Evolutionary conservation across 2,329 filamentous ascomycete species (phyloP).

Genomic region (Nothopassalora personata): DNA sequence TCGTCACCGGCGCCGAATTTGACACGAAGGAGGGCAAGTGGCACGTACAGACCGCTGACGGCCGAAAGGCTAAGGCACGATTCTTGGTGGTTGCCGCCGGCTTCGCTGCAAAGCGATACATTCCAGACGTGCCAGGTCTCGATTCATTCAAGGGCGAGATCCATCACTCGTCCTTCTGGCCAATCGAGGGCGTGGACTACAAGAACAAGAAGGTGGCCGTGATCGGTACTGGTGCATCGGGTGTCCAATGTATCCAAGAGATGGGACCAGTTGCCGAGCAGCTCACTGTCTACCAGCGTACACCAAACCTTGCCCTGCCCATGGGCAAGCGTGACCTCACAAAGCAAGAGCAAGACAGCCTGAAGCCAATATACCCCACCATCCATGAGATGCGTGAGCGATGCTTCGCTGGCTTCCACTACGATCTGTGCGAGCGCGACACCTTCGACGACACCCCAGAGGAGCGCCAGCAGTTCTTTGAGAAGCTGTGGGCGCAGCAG

Average conservation of each 20-base stretch:
- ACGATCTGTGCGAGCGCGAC: conserved; percentile 50
- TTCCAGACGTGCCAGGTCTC: conserved; percentile 56
- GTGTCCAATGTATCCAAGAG: conserved; percentile 57
- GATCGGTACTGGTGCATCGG: conserved; percentile 61
- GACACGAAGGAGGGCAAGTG: conserved; percentile 46
- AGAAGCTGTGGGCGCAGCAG: conserved; percentile 38
- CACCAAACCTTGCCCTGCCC: conserved; percentile 60
- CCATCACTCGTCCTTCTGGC: conserved; percentile 41
- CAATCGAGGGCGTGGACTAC: conserved; percentile 46
- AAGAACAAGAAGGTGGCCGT: conserved; percentile 55
- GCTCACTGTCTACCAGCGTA: conserved; percentile 60
- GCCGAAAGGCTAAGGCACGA: conserved; percentile 46
- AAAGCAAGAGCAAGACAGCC: conserved; percentile 46
- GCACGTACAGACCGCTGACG: conserved; percentile 49
- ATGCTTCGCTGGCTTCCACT: conserved; percentile 56
- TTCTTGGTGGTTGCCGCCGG: conserved; percentile 53
- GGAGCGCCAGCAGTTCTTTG: conserved; percentile 41
- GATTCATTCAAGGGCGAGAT: conserved; percentile 56
- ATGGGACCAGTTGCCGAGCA: conserved; percentile 41
- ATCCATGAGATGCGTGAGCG: conserved; percentile 51
- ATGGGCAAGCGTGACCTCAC: conserved; percentile 52
- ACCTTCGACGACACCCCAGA: conserved; percentile 45
- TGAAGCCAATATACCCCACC: conserved; percentile 38
- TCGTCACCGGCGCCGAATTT: conserved; percentile 50
- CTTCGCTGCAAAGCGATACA: conserved; percentile 57